Evolutionary conservation across 2,329 filamentous ascomycete species (phyloP), one percentile per base, ranked within the genome.

Genomic region (Diaporthe sp.): DNA sequence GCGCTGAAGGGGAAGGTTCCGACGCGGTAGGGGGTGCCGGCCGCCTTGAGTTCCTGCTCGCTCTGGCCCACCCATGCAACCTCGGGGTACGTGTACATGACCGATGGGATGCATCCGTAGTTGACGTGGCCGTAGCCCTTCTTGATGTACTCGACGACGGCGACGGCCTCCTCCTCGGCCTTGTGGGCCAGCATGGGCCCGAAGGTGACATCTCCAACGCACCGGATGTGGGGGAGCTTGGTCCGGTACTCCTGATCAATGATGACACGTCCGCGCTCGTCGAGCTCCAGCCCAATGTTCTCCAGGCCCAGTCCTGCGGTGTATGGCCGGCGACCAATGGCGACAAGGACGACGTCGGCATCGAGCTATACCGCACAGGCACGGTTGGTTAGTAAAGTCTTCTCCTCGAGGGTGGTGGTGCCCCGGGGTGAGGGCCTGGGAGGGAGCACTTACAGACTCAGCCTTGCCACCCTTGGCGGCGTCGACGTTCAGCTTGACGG

Each of bases 71-170:
- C 97, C 97, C 97, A 99, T 47, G 97, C 95, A 78, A 98, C 97
- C 86, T 99, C 97, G 45, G 97, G 97, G 88, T 98, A 93, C 15
- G 97, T 98, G 91, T 99, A 99, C 97, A 99, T 99, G 87, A 99
- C 97, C 45, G 95, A 97, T 78, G 97, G 97, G 83, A 99, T 99
- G 85, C 94, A 95, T 81, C 92, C 95, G 87, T 99, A 99, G 93
- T 99, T 99, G 87, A 99, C 97, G 86, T 99, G 97, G 75, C 97
- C 97, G 86, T 97, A 94, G 78, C 95, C 95, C 90, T 98, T 98
- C 88, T 95, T 96, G 86, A 99, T 97, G 89, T 95, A 98, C 87
- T 99, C 97, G 77, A 98, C 90, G 74, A 93, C 96, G 42, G 97
- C 97, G 77, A 98, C 96, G 76, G 91, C 97, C 87, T 99, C 97